phyloP scores from a whole-genome alignment of 2,329 filamentous ascomycete species.

The Stemphylium vesicarium region DNA sequence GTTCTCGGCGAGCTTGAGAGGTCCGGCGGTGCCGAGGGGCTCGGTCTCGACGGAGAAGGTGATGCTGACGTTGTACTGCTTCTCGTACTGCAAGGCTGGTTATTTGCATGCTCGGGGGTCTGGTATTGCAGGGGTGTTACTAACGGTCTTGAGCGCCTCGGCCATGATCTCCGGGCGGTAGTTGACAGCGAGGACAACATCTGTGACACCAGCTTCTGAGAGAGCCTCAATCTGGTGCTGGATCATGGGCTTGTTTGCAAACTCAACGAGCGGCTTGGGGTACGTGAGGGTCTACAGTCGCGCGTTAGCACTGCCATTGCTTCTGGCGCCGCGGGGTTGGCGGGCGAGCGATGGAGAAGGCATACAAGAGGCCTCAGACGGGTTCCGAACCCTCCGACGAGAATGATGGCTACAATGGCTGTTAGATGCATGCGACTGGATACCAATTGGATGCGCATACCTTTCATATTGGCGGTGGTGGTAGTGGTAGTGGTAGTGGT shows the following conservation, averaged over 20 bases:
- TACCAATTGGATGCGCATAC: constrained; percentile 30
- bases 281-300: constrained; percentile 82
- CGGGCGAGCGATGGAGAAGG: constrained; percentile 16
- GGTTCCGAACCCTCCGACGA: constrained; percentile 98
- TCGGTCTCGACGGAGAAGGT: constrained; percentile 97
- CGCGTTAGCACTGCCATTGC: constrained; percentile 29
- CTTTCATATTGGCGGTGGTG: constrained; percentile 50
- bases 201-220: constrained; percentile 90
- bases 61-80: constrained; percentile 91
- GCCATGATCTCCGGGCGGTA: constrained; percentile 99
- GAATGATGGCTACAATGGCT: constrained; percentile 78
- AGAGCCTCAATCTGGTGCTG: constrained; percentile 96
- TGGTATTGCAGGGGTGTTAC: constrained; percentile 31
- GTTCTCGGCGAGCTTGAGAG: constrained; percentile 91
- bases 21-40: constrained; percentile 92
- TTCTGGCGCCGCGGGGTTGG: constrained; percentile 25
- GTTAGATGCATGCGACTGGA: constrained; percentile 14
- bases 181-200: constrained; percentile 98
- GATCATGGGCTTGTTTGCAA: constrained; percentile 99
- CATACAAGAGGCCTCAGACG: constrained; percentile 91
- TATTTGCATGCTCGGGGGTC: constrained; percentile 13
- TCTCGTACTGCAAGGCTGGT: constrained; percentile 70
- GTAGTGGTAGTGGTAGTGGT: constrained; percentile 25
- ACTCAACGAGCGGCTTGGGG: constrained; percentile 96
- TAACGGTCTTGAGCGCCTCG: constrained; percentile 84